Conservation (phyloP, 2,329 filamentous ascomycete species). For the Arthrobotrys sinensis region DNA sequence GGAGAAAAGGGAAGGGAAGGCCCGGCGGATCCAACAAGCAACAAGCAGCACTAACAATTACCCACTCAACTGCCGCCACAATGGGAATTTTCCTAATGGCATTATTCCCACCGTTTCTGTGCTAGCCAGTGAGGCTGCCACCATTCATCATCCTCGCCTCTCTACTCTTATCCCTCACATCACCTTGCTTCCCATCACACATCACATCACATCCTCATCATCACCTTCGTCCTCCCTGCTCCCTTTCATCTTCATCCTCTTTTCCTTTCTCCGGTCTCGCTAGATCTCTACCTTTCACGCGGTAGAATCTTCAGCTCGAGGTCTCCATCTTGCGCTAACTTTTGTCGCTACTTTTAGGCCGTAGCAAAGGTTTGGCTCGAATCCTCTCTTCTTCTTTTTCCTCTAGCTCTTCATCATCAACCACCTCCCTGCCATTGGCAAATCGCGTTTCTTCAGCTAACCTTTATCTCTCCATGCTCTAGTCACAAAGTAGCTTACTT, state of each 20-base stretch:
- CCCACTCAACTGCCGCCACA: conserved; percentile 28
- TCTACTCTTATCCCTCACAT: conserved; percentile 17
- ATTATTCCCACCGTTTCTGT: conserved; percentile 24
- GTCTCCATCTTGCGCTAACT: conserved; percentile 39
- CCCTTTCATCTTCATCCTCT: conserved; percentile 29
- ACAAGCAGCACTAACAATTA: no score
- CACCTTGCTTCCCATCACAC: conserved; percentile 31
- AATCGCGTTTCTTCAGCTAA: conserved; percentile 44
- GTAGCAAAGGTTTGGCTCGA: conserved; percentile 50
- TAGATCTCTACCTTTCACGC: conserved; percentile 38
- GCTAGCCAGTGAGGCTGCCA: conserved; percentile 20
- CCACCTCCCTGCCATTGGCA: conserved; percentile 34
- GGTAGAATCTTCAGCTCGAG: conserved; percentile 52
- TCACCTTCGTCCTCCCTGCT: conserved; percentile 23
- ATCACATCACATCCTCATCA: conserved; percentile 29
- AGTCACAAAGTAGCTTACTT: conserved; percentile 31
- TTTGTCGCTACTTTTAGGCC: conserved; percentile 41
- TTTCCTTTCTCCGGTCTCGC: conserved; percentile 36
- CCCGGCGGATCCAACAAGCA: conserved; percentile 25
- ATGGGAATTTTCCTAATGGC: conserved; percentile 13
- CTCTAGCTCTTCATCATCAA: conserved; percentile 14
- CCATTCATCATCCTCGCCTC: conserved; percentile 17
- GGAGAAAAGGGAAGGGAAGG: conserved; percentile 29
- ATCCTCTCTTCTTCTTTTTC: conserved; percentile 23
- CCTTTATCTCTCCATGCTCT: background rate